Evolutionary conservation across 2,329 filamentous ascomycete species (phyloP), one percentile per base, ranked within the genome.

Genomic region (Pseudocercospora fuligena): DNA sequence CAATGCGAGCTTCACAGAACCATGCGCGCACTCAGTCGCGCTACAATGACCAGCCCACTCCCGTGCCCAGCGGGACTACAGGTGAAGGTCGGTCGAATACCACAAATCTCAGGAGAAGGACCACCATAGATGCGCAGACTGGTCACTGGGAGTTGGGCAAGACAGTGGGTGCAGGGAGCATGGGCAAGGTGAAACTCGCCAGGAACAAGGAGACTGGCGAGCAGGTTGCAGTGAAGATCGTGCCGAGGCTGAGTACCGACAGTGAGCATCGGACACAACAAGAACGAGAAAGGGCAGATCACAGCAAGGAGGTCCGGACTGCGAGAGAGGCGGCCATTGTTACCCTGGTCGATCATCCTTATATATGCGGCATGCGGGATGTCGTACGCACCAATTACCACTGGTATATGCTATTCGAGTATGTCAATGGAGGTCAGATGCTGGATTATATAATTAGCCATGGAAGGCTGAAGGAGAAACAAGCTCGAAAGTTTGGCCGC

Each of bases 401-500:
- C 80, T 99, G 95, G 95, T 99, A 99, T 81, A 99, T 99, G 95
- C 89, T 99, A 60, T 99, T 97, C 77, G 95, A 99, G 82, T 97
- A 95, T 79, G 95, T 99, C 80, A 97, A 99, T 77, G 95, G 95
- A 57, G 95, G 95, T 19, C 95, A 99, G 82, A 98, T 99, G 95
- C 89, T 99, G 68, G 95, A 99, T 82, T 99, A 98, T 81, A 99
- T 99, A 79, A 99, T 99, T 77, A 97, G 94, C 3, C 95, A 99
- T 76, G 95, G 94, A 66, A 92, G 96, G 76, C 84, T 99, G 70
- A 98, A 98, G 84, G 95, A 99, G 82, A 98, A 98, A 81, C 94
- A 97, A 80, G 95, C 95, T 8, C 90, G 95, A 75, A 98, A 98
- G 79, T 99, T 99, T 79, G 96, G 93, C 71, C 91, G 95, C 47